Evolutionary conservation across 176 grass and related monocot genomes (phyloP), one percentile per base, ranked within the genome.

Genomic region (Carex scoparia): DNA sequence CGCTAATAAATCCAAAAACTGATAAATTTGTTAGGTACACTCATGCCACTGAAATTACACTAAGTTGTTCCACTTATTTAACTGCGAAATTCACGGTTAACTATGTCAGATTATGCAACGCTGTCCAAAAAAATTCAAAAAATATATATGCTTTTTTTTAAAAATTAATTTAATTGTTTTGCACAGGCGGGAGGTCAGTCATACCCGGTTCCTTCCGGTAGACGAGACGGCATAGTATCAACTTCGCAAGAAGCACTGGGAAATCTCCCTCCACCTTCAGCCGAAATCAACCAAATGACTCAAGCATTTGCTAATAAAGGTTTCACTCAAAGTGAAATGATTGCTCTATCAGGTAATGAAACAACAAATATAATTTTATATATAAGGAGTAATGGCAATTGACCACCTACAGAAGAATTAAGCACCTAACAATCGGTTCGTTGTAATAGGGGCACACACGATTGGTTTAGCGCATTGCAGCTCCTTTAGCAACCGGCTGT

Each of bases 391-490:
- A 2, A 74, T 53, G 44, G 46, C 10, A 74, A 74, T 51, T 53
- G 72, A 55, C 27, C 2, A 51, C 3, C 42, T 74, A 75, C 19
- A 53, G 48, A 10, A 2, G 10, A 27, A 40, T 40, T 40, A 40
- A 54, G 27, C 49, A 61, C 11, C 42, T 81, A 66, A 55, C 19
- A 5, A 38, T 37, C 12, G 6, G 19, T 84, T 7, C 32, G 4
- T 16, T 64, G 2, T 19, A 12, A 13, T 76, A 93, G 97, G 97
- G 4, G 93, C 91, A 66, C 96, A 98, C 88, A 93, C 96, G 28
- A 91, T 98, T 48, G 96, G 96, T 37, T 32, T 74, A 3, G 90
- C 93, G n/a, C 91, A 95, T 72, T 98, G 93, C 71, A 87, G 88
- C 84, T 93, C 96, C 30, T 98, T 98, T 88, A 90, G 85, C 83